Conservation (phyloP, 768 basidiomycete genomes). For the Gyrodon lividus region DNA sequence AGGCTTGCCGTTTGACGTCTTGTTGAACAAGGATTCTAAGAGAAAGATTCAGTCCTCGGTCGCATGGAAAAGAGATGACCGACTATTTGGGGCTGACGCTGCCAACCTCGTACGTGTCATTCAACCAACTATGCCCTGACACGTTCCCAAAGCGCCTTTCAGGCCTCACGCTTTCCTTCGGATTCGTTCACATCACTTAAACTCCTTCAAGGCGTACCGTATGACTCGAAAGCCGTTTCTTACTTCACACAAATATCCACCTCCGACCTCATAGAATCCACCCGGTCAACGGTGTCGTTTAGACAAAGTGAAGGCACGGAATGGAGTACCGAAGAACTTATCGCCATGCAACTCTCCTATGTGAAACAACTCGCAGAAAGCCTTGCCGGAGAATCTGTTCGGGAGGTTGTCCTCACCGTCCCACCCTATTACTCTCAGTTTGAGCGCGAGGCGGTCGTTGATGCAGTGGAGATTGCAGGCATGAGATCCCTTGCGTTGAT, state of each 20-base stretch:
- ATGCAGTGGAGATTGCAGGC: constrained; percentile 91
- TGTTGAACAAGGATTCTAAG: constrained; percentile 96
- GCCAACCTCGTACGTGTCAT: constrained; percentile 70
- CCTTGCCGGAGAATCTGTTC: constrained; percentile 70
- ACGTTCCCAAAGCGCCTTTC: constrained; percentile 4
- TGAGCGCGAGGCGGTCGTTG: constrained; percentile 88
- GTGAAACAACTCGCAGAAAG: constrained; percentile 85
- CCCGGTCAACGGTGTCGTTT: constrained; percentile 61
- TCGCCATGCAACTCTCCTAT: constrained; percentile 93
- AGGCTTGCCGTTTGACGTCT: constrained; percentile 91
- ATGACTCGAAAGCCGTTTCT: constrained; percentile 53
- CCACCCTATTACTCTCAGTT: constrained; percentile 89
- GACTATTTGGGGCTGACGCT: constrained; percentile 88
- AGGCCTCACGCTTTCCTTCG: constrained; percentile 91
- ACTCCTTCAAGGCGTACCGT: constrained; percentile 72
- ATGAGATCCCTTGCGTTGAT: constrained; percentile 80
- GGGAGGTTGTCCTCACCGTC: constrained; percentile 85
- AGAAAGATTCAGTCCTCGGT: constrained; percentile 90
- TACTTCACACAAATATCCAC: constrained; percentile 59
- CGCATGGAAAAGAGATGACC: constrained; percentile 88
- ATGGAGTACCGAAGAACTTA: constrained; percentile 86
- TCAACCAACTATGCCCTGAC: not conserved
- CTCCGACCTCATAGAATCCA: constrained; percentile 50
- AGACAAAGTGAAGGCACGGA: constrained; percentile 59
- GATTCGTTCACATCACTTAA: constrained; percentile 88